Percentiles rank a stretch among this genome's conserved stretches.
Evolutionary conservation across 2,329 filamentous ascomycete genomes (phyloP).

Genomic region (Paraphaeosphaeria minitans): DNA sequence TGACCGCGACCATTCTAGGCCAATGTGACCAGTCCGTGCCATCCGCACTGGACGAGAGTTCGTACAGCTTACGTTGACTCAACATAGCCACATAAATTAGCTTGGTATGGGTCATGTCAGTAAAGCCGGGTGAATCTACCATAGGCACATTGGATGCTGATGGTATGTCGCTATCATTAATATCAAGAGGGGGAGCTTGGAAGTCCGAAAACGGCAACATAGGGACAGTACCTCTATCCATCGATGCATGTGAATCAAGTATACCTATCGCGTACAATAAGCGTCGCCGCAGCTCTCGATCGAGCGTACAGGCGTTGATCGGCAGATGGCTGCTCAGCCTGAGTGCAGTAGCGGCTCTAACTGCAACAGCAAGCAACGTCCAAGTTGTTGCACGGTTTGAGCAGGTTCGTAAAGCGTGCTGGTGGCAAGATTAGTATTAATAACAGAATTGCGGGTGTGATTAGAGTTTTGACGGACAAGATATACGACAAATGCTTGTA

Average conservation of each 20-base stretch:
- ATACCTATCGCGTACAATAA: slow-evolving; percentile 13
- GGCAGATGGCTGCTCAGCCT: slow-evolving; percentile 7
- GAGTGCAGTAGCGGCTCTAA: slow-evolving; percentile 15
- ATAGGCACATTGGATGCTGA: slow-evolving; percentile 3
- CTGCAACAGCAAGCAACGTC: slow-evolving; percentile 16
- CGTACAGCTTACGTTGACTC: slow-evolving; percentile 6
- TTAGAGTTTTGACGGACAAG: slow-evolving; percentile 9
- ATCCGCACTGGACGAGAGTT: background rate
- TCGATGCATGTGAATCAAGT: slow-evolving; percentile 12
- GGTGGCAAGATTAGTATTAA: background rate
- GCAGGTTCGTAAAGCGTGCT: slow-evolving; percentile 15
- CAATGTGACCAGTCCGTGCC: background rate
- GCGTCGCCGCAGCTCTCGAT: slow-evolving; percentile 14
- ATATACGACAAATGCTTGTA: slow-evolving; percentile 18
- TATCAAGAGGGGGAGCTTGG: background rate
- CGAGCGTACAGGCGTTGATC: background rate
- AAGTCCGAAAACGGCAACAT: slow-evolving; percentile 7
- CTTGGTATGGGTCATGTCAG: slow-evolving; percentile 12
- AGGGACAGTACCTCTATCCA: slow-evolving; percentile 15
- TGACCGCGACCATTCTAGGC: background rate
- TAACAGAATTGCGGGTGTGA: background rate
- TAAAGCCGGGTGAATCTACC: background rate
- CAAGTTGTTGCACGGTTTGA: slow-evolving; percentile 13
- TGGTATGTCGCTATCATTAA: background rate
- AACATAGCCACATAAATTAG: slow-evolving; percentile 14